These are phyloP conservation scores for Candida xyloterini DNA, from an alignment of 805 yeast genomes.

Conservation along the genomic window DNA sequence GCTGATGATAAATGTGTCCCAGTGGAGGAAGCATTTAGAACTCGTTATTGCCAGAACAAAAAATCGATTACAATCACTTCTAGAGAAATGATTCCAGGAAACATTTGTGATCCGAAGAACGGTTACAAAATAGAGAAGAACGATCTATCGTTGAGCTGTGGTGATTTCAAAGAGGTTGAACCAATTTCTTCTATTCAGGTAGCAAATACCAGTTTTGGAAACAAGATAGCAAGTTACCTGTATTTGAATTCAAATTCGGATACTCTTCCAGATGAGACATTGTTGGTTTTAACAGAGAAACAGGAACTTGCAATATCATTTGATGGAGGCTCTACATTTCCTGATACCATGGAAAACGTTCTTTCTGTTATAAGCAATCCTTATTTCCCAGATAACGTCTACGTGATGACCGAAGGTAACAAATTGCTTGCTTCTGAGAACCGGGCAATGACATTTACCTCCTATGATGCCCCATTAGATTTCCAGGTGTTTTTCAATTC, in stretches of 20 bases:
- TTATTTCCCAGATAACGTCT: constrained; percentile 52
- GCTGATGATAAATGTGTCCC: constrained; percentile 48
- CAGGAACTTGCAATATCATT: constrained; percentile 61
- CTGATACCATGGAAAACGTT: constrained; percentile 39
- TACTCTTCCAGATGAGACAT: constrained; percentile 52
- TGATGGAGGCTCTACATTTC: constrained; percentile 59
- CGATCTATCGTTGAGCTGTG: constrained; percentile 37
- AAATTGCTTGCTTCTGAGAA: constrained; percentile 59
- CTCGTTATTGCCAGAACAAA: constrained; percentile 23
- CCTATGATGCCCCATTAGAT: constrained; percentile 48
- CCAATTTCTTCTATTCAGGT: constrained; percentile 32
- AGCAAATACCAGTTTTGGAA: constrained; percentile 45
- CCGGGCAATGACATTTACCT: constrained; percentile 59
- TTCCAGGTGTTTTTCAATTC: constrained; percentile 36
- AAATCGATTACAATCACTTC: constrained; percentile 24
- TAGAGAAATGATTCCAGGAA: constrained; percentile 27
- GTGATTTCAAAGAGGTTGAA: no score
- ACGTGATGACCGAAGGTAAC: constrained; percentile 48
- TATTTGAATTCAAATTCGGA: constrained; percentile 56
- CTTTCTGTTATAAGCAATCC: constrained; percentile 61
- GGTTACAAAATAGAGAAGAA: constrained; percentile 21
- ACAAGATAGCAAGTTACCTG: constrained; percentile 50
- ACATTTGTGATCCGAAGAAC: constrained; percentile 22
- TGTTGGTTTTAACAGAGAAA: constrained; percentile 56
- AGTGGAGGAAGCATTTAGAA: constrained; percentile 14